phyloP scores from a whole-genome alignment of 176 grass and related monocot species.

The Microstegium vimineum region DNA sequence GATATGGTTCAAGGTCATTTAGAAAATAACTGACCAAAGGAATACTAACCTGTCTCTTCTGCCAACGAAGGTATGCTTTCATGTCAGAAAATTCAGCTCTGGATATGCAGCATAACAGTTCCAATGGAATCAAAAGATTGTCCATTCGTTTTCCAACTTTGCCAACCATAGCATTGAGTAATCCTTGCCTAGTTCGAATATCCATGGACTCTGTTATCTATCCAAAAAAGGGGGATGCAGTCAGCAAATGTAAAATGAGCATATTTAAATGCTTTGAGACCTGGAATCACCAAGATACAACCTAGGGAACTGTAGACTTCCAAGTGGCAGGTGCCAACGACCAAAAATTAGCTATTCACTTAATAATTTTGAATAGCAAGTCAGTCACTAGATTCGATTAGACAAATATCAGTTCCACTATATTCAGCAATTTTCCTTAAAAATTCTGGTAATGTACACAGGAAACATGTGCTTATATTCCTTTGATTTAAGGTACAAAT shows the following conservation, averaged over 20 bases:
- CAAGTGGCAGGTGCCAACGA: not conserved
- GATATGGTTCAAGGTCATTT: not conserved
- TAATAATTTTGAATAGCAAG: not conserved
- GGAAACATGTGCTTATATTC: not conserved
- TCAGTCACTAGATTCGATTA: not conserved
- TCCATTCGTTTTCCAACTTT: conserved; percentile 98
- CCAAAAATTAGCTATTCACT: not conserved
- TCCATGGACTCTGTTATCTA: conserved; percentile 97
- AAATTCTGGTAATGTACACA: not conserved
- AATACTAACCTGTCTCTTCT: conserved; percentile 92
- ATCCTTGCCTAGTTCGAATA: conserved; percentile 92
- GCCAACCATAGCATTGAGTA: conserved; percentile 92
- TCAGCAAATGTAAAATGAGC: conserved; percentile 29
- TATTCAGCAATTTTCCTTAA: not conserved
- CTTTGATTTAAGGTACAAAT: not conserved
- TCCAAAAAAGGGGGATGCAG: not conserved
- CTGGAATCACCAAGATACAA: not conserved
- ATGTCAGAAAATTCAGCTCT: conserved; percentile 96
- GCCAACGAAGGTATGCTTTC: conserved; percentile 99
- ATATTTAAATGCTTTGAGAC: conserved; percentile 15
- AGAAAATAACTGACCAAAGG: conserved; percentile 6
- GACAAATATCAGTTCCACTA: not conserved
- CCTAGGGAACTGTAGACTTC: conserved; percentile 18
- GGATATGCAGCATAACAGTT: conserved; percentile 90
- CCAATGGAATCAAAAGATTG: conserved; percentile 93